Conservation (phyloP, 305 asterid genomes). For the Fraxinus sp. region DNA sequence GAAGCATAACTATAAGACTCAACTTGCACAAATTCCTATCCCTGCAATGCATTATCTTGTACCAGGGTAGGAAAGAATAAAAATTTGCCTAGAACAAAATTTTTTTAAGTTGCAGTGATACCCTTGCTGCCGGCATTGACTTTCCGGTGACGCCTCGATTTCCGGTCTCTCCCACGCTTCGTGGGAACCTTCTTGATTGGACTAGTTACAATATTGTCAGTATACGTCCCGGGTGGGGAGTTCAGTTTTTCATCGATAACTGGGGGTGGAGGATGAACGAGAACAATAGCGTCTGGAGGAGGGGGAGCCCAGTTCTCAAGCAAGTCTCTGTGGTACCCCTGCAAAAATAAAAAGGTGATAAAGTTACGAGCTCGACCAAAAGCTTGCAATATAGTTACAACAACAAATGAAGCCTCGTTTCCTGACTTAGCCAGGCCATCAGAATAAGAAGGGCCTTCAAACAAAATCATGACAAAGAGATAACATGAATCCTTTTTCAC, state of each 20-base stretch:
- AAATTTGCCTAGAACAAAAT: constrained; percentile 39
- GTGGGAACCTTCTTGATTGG: constrained; percentile 34
- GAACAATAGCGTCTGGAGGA: constrained; percentile 28
- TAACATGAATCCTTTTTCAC: background rate
- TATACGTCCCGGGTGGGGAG: constrained; percentile 17
- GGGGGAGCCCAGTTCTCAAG: constrained; percentile 58
- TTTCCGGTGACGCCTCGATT: constrained; percentile 71
- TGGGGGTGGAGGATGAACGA: constrained; percentile 48
- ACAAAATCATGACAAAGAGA: background rate
- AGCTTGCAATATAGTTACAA: background rate
- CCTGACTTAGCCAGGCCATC: background rate
- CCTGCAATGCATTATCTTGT: constrained; percentile 30
- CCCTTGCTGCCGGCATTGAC: constrained; percentile 46
- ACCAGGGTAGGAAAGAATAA: constrained; percentile 47
- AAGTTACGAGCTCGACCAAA: background rate
- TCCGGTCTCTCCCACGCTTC: constrained; percentile 56
- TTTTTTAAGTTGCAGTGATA: constrained; percentile 26
- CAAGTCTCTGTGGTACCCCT: constrained; percentile 83
- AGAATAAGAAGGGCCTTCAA: background rate
- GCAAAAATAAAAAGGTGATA: constrained; percentile 20
- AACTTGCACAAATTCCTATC: constrained; percentile 41
- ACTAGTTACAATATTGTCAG: constrained; percentile 18
- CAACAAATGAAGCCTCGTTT: background rate
- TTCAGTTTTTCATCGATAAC: constrained; percentile 18
- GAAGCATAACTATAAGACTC: constrained; percentile 39